Percentiles rank a stretch among this genome's conserved stretches.
phyloP scores from a whole-genome alignment of 176 grass and related monocot species.

The Melocanna baccifera region DNA sequence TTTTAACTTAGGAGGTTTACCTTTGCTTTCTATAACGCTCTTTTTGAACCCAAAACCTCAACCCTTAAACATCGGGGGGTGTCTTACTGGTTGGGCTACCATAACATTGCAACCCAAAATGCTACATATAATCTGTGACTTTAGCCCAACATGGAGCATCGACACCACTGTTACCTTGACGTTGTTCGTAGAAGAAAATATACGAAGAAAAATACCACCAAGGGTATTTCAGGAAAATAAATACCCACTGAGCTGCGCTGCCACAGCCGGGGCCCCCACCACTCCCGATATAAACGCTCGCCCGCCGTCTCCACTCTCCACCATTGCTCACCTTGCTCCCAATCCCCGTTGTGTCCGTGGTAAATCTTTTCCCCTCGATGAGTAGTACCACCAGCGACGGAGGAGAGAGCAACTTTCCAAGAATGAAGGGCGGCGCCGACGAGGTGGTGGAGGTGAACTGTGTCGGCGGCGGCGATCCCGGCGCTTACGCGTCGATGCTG shows the following conservation, averaged over 20 bases:
- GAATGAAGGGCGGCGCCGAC: conserved; percentile 31
- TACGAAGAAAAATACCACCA: background rate
- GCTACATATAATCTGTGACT: too few relatives aligned
- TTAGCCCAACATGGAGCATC: background rate
- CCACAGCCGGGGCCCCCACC: background rate
- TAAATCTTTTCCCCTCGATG: background rate
- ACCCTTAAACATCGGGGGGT: background rate
- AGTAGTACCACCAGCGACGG: background rate
- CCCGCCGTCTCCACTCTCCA: background rate
- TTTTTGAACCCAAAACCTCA: too few relatives aligned
- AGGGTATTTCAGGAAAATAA: background rate
- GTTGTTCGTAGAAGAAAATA: background rate
- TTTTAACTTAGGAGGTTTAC: too few relatives aligned
- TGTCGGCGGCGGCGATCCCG: conserved; percentile 26
- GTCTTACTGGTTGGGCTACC: background rate
- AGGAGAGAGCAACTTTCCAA: background rate
- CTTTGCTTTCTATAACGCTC: too few relatives aligned
- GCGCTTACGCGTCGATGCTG: conserved; percentile 49
- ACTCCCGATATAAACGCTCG: conserved; percentile 19
- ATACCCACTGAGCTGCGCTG: background rate
- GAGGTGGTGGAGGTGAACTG: conserved; percentile 44
- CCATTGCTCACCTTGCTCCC: background rate
- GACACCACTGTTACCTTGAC: too few relatives aligned
- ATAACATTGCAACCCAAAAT: background rate
- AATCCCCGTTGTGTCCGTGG: background rate